Conservation (phyloP, 2,329 filamentous ascomycete genomes). For the Scedosporium minutisporum region DNA sequence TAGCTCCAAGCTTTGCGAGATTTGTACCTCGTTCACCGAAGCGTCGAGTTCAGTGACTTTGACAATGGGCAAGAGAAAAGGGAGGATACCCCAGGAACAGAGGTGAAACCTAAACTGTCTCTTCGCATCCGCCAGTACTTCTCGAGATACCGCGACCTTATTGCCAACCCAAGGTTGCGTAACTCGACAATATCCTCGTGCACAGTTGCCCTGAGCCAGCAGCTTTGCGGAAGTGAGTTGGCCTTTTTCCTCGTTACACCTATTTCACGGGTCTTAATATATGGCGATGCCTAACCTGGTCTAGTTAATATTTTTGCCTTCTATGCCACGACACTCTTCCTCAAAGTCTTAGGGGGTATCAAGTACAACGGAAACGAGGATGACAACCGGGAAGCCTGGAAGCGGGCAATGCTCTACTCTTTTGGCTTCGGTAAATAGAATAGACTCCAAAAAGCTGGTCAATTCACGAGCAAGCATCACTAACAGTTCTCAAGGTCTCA, state of each 20-base stretch:
- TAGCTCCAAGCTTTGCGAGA: constrained; percentile 31
- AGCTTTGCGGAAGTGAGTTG: constrained; percentile 18
- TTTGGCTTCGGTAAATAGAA: constrained; percentile 29
- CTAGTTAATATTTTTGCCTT: constrained; percentile 30
- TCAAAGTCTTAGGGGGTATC: neutral
- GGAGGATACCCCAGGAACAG: neutral
- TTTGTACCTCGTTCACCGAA: constrained; percentile 27
- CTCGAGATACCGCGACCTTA: neutral
- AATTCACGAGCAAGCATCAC: neutral
- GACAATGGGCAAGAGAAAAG: neutral
- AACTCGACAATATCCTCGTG: constrained; percentile 21
- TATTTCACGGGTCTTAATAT: too few relatives aligned
- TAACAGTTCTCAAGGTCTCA: neutral
- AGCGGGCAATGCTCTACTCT: constrained; percentile 29
- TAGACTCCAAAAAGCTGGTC: constrained; percentile 33
- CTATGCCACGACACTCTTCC: constrained; percentile 25
- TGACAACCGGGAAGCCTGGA: constrained; percentile 26
- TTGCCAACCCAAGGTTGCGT: constrained; percentile 14
- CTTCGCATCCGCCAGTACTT: neutral
- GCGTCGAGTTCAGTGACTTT: neutral
- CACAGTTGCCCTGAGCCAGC: constrained; percentile 21
- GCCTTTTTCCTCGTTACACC: too few relatives aligned
- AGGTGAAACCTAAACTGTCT: neutral
- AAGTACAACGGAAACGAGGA: constrained; percentile 9
- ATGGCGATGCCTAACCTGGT: constrained; percentile 13